A percentile compares a stretch with the other conserved stretches of the same genome.
phyloP scores from a whole-genome alignment of 2,329 filamentous ascomycete species.

The Epichloe amarillans region DNA sequence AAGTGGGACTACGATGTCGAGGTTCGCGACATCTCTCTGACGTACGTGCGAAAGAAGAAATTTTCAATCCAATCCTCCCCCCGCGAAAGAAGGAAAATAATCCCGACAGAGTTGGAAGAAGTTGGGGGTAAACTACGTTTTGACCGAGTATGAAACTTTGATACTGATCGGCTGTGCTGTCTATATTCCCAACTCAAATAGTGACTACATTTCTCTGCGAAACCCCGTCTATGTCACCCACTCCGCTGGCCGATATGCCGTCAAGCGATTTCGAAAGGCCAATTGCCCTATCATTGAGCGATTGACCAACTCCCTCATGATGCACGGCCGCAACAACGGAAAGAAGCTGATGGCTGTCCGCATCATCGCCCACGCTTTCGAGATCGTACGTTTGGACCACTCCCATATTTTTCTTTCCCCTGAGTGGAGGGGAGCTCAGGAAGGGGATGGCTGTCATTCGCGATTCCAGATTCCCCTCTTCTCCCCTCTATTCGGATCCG shows the following conservation, averaged over 20 bases:
- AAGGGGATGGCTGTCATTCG: too few relatives aligned
- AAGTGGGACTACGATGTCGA: constrained; percentile 98
- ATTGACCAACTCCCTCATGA: constrained; percentile 99
- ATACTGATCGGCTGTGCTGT: constrained; percentile 20
- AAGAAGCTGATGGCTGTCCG: constrained; percentile 99
- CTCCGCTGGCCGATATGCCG: constrained; percentile 95
- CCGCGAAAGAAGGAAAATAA: background rate
- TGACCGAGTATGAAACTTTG: background rate
- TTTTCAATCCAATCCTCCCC: background rate
- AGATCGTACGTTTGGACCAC: constrained; percentile 66
- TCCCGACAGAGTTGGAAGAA: background rate
- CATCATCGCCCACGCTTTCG: constrained; percentile 97
- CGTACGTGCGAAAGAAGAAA: constrained; percentile 44
- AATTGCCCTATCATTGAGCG: constrained; percentile 99
- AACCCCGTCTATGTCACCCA: constrained; percentile 98
- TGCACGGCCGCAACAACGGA: constrained; percentile 99
- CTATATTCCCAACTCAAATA: constrained; percentile 26
- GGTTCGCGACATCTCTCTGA: constrained; percentile 98
- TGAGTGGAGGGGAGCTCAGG: too few relatives aligned
- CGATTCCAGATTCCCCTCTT: too few relatives aligned
- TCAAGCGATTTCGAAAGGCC: constrained; percentile 99
- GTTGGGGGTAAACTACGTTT: background rate
- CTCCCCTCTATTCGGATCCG: too few relatives aligned
- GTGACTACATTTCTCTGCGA: constrained; percentile 99
- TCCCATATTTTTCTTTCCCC: too few relatives aligned